Evolutionary conservation across 202 grass and related monocot species (phyloP).

Genomic region (Musa balbisiana): DNA sequence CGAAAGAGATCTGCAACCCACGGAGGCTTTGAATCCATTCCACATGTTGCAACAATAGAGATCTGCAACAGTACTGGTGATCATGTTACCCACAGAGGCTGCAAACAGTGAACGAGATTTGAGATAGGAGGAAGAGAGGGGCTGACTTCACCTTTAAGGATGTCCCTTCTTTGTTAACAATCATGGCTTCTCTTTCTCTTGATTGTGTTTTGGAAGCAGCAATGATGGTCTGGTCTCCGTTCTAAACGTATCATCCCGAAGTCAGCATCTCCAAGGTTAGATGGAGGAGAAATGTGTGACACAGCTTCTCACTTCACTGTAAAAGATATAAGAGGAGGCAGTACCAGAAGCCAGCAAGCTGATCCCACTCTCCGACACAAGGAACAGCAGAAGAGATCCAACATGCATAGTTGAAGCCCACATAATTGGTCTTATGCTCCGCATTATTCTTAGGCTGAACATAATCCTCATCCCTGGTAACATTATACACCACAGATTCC

Average conservation of each 20-base stretch:
- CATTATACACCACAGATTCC: no score
- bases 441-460: no score
- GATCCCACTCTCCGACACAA: neutral
- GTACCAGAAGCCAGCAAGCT: neutral
- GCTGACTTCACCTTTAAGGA: neutral
- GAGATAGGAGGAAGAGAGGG: neutral
- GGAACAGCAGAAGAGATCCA: neutral
- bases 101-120: neutral
- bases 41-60: no score
- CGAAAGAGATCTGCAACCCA: no score
- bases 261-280: no score
- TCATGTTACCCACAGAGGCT: neutral
- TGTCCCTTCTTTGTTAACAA: neutral
- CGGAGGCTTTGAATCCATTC: no score
- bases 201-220: neutral
- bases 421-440: neutral
- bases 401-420: neutral
- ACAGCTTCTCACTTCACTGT: no score
- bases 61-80: neutral
- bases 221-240: neutral
- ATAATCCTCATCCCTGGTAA: no score
- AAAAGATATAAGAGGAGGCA: neutral
- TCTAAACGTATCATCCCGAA: no score
- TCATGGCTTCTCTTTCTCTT: neutral
- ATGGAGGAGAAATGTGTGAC: no score